Evolutionary conservation across 805 yeast species (phyloP), one percentile per base, ranked within the genome.

Genomic region (Metschnikowia borealis): DNA sequence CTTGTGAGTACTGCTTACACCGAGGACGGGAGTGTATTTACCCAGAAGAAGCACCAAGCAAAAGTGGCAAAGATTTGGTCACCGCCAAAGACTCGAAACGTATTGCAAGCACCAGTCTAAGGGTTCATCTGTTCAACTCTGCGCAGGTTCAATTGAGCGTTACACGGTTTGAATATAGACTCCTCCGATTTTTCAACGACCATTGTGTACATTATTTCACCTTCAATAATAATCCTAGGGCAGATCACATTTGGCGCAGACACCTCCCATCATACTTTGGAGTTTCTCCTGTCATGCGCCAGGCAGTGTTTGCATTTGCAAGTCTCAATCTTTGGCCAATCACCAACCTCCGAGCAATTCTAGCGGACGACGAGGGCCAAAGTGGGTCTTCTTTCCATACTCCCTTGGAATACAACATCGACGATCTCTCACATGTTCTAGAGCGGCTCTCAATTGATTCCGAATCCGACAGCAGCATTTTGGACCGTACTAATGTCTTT

Each of bases 1-100:
- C 46, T 8, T 69, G 73, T 52, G 73, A 69, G 38, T 69, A 69
- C 51, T 69, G 73, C 36, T 35, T 35, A 3, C 66, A 66, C 48
- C 65, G 70, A 3, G 52, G 55, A 15, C 51, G 69, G 3, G 44
- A 46, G 2, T 68, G 72, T 46, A 46, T 51, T 2, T 68, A 68
- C 44, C 64, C 62, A 2, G 41, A 38, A 6, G 46, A 35, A 36
- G 42, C 15, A 6, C 37, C 29, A 8, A 20, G 18, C 38, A 15
- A 44, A 15, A n/a, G 18, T 20, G 20, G 11, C 15, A 35, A 23
- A 23, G 17, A 36, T 6, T 13, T 35, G 39, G 33, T 34, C 38
- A 11, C n/a, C 6, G 21, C 23, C 15, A 15, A 15, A 2, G 26
- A n/a, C 26, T 15, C 18, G 5, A 26, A 31, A 20, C 5, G 13